A percentile compares a stretch with the other conserved stretches of the same genome.
These are phyloP conservation scores for Scheffersomyces quercinus DNA, from an alignment of 1,139 yeast species.

Conservation along the genomic window DNA sequence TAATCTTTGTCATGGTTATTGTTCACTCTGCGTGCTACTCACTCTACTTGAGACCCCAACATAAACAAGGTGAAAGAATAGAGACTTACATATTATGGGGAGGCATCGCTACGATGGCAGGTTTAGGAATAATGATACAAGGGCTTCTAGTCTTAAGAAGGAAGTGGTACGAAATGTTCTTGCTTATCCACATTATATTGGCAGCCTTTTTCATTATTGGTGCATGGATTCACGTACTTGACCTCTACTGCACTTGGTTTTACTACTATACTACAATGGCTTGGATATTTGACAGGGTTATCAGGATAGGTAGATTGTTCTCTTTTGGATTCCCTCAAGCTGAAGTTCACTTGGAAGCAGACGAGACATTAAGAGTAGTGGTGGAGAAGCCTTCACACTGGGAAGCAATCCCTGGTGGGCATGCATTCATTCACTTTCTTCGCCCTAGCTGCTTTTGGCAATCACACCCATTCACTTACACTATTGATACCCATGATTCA, in stretches of 20 bases:
- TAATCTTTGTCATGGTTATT: slow-evolving; percentile 37
- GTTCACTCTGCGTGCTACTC: slow-evolving; percentile 43
- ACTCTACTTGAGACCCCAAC: slow-evolving; percentile 7
- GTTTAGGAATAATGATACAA: slow-evolving; percentile 32
- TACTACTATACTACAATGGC: slow-evolving; percentile 40
- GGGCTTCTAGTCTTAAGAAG: slow-evolving; percentile 43
- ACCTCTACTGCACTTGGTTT: slow-evolving; percentile 40
- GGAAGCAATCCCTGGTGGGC: slow-evolving; percentile 61
- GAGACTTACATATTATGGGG: slow-evolving; percentile 31
- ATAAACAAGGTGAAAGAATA: background rate
- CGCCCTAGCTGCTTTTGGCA: slow-evolving; percentile 63
- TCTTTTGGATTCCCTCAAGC: slow-evolving; percentile 44
- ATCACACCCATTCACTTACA: slow-evolving; percentile 69
- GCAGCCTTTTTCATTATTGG: slow-evolving; percentile 44
- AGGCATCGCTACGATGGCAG: slow-evolving; percentile 27
- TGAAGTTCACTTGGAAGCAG: slow-evolving; percentile 29
- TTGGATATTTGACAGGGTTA: slow-evolving; percentile 45
- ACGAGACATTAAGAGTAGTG: slow-evolving; percentile 41
- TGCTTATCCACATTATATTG: slow-evolving; percentile 40
- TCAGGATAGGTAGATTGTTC: slow-evolving; percentile 35
- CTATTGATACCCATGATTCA: slow-evolving; percentile 33
- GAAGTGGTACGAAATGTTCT: slow-evolving; percentile 43
- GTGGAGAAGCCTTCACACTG: slow-evolving; percentile 45
- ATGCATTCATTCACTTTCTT: slow-evolving; percentile 58
- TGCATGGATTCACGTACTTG: slow-evolving; percentile 41